Conservation (phyloP, 1,284 basidiomycete species). For the Boletus austroedulis region DNA sequence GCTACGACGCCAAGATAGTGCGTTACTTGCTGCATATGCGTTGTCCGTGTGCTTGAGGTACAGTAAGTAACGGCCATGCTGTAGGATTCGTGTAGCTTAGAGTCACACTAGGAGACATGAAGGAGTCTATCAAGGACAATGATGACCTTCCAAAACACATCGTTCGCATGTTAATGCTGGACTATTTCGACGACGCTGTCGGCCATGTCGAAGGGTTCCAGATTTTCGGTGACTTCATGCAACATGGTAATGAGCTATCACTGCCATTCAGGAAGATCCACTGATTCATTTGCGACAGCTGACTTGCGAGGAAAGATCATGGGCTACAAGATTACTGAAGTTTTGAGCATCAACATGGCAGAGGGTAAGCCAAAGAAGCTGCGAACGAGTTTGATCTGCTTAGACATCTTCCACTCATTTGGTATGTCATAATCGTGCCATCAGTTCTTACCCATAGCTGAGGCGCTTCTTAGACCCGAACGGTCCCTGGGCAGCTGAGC, state of each 20-base stretch:
- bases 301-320: slow-evolving; percentile 17
- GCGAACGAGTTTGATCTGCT: slow-evolving; percentile 25
- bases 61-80: slow-evolving; percentile 5
- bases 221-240: slow-evolving; percentile 25
- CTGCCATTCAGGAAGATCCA: too few species aligned
- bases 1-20: slow-evolving; percentile 3
- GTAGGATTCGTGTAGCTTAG: neutral
- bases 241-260: slow-evolving; percentile 10
- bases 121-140: slow-evolving; percentile 1
- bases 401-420: slow-evolving; percentile 23
- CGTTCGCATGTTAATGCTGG: slow-evolving; percentile 22
- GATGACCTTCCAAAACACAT: slow-evolving; percentile 16
- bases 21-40: slow-evolving; percentile 10
- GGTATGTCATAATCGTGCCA: slow-evolving; percentile 6
- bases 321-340: slow-evolving; percentile 9
- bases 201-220: slow-evolving; percentile 29
- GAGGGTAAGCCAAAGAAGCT: slow-evolving; percentile 14
- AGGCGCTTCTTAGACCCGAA: slow-evolving; percentile 3
- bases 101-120: slow-evolving; percentile 19
- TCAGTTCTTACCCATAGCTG: neutral
- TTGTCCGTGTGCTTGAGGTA: neutral
- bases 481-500: slow-evolving; percentile 8
- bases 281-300: slow-evolving; percentile 13
- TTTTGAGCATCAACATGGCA: slow-evolving; percentile 20
- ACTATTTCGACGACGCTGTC: slow-evolving; percentile 31